Evolutionary conservation across 331 rosid species (phyloP), one percentile per base, ranked within the genome.

Genomic region (Dryas integrifolia): DNA sequence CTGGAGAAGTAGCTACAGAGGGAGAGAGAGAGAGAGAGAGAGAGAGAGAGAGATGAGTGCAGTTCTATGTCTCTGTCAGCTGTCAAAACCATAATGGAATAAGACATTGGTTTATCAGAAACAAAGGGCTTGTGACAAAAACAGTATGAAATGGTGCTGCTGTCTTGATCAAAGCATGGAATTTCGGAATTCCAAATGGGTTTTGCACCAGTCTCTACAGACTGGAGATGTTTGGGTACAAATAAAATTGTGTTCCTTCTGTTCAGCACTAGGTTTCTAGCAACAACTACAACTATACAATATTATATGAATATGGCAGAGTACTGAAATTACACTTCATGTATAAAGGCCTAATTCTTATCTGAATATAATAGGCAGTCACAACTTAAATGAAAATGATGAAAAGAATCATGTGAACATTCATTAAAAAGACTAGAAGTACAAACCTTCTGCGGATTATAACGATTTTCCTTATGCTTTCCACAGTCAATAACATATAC

Each of bases 401-500:
- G 55, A 50, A 50, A 50, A 50, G n/a, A 11, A 14, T 14, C 21
- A 60, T 1, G 6, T 38, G 21, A 40, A 35, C 45, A 58, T 18
- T 58, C 48, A 12, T 26, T 7, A 16, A 53, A 70, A 52, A 68
- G 58, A 57, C 72, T 58, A 57, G 72, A 76, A 82, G 68, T 68
- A 51, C 82, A 77, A 79, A 89, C 97, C 97, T 94, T 94, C 26
- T 91, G 97, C 5, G 98, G 97, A 83, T 94, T 91, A 82, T 91
- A 94, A 30, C 98, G 98, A 74, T 88, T 91, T 87, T 94, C 97
- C 74, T 94, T 94, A 74, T 94, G 98, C 76, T 85, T 91, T 83
- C 98, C 98, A 75, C 90, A 86, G 84, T 94, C 97, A 66, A 91
- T 89, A 53, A 94, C 98, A 80, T 85, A 91, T 65, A 89, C 85